Base-by-base conservation (phyloP, 192 early-diverging fungal genomes). In the Coemansia sp. region DNA sequence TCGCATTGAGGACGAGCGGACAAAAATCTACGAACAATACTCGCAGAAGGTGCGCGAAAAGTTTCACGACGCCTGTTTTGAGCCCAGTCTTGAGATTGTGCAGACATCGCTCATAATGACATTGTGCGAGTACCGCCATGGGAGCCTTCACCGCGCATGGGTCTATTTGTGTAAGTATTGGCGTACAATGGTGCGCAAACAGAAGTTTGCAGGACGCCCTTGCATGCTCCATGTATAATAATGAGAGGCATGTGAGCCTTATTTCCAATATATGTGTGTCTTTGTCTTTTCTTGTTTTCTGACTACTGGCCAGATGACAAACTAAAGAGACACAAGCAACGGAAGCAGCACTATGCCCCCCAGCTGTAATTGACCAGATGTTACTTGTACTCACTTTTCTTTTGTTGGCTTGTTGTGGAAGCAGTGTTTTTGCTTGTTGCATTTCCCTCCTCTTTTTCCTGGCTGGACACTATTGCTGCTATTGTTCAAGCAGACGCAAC, bases 91-190 rank as follows among this genome's bases (percentile, higher is more conserved):
- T 16, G 81, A 84, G 61, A 76, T 84, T 32, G 81, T 84, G 48
- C 81, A 84, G 68, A 79, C 81, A 3, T 70, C 81, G 52, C 77
- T 84, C 6, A 79, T 84, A 49, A 84, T 84, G 81, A 79, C 77
- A n/a, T 70, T 84, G 41, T 84, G 81, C 70, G 81, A 84, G 62
- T 84, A 78, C 58, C 76, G 81, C 50, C 67, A 73, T 16, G 81
- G 81, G 10, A 79, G 77, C 56, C 68, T 79, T 21, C 81, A 75
- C 11, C 69, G 77, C 16, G 76, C 81, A 6, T 84, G 81, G 81
- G 81, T 84, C 6, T 84, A 84, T 68, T 63, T 83, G 54, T 83
- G 80, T 83, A 83, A 83, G 80, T 76, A 61, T 38, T 8, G 47
- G 38, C 56, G 32, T 44, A 54, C 52, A 54, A 26, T 54, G 21